Conservation (phyloP, 306 rosid genomes). For the Fragaria iinumae region DNA sequence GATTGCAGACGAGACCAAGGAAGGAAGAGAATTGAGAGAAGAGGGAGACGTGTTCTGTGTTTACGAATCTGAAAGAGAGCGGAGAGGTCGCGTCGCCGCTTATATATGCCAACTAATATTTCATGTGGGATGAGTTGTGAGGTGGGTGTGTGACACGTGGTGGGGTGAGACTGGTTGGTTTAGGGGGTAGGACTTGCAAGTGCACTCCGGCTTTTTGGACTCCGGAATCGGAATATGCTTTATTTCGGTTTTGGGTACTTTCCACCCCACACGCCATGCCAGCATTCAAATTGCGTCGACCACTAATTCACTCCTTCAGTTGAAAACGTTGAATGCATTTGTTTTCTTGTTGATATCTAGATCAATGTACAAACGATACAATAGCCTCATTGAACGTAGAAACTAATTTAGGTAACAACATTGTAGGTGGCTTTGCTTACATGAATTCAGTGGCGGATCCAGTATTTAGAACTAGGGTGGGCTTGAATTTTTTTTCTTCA, state of each 20-base stretch:
- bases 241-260: neutral
- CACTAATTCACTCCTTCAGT: neutral
- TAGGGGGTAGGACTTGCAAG: neutral
- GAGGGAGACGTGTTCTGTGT: neutral
- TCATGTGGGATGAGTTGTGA: neutral
- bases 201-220: neutral
- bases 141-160: conserved; percentile 20
- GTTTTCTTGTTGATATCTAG: no score
- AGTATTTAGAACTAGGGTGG: no score
- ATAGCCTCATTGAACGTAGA: no score
- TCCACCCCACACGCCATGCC: neutral
- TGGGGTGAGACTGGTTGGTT: neutral
- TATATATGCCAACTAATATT: neutral
- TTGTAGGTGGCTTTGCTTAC: no score
- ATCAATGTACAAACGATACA: no score
- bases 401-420: no score
- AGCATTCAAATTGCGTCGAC: neutral
- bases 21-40: neutral
- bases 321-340: no score
- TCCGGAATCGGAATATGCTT: neutral
- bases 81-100: conserved; percentile 27
- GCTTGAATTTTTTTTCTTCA: no score
- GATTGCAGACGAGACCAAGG: conserved; percentile 20
- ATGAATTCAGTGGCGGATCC: no score
- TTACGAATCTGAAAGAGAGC: neutral